These are phyloP conservation scores for Nakazawaea siamensis DNA, from an alignment of 805 yeast genomes.

Conservation along the genomic window DNA sequence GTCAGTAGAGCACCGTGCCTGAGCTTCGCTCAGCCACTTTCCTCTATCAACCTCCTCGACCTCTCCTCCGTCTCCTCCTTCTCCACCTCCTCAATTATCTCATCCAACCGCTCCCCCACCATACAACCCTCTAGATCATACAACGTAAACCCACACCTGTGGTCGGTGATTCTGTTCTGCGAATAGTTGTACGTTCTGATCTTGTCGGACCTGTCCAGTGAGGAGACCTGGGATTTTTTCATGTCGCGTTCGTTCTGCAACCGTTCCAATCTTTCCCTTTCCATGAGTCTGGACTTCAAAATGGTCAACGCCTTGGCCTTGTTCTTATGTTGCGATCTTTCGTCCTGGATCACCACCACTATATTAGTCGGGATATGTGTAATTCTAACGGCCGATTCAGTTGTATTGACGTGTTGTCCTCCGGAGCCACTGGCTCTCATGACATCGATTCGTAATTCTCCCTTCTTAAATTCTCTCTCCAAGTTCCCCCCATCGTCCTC, in stretches of 20 bases:
- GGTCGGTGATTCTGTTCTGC: slow-evolving; percentile 91
- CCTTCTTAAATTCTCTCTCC: slow-evolving; percentile 75
- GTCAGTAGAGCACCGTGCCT: no score
- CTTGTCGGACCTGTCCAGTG: slow-evolving; percentile 89
- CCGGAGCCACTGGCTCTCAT: slow-evolving; percentile 98
- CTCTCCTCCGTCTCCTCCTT: slow-evolving; percentile 35
- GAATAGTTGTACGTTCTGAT: slow-evolving; percentile 90
- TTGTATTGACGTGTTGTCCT: slow-evolving; percentile 96
- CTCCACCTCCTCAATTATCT: slow-evolving; percentile 44
- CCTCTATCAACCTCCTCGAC: slow-evolving; percentile 28
- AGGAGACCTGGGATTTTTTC: slow-evolving; percentile 75
- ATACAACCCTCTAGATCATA: slow-evolving; percentile 66
- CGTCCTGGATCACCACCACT: slow-evolving; percentile 86
- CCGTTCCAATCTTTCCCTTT: slow-evolving; percentile 57
- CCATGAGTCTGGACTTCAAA: slow-evolving; percentile 78
- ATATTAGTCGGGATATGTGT: slow-evolving; percentile 91
- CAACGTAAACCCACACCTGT: slow-evolving; percentile 74
- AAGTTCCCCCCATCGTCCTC: slow-evolving; percentile 42
- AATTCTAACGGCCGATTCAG: slow-evolving; percentile 92
- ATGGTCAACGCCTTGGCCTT: slow-evolving; percentile 87
- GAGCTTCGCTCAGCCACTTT: no score
- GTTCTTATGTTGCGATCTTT: slow-evolving; percentile 88
- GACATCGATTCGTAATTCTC: slow-evolving; percentile 88
- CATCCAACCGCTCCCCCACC: slow-evolving; percentile 52
- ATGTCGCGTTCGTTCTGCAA: slow-evolving; percentile 56